Conservation (phyloP, 1,284 basidiomycete species). For the Fomitopsis schrenkii region DNA sequence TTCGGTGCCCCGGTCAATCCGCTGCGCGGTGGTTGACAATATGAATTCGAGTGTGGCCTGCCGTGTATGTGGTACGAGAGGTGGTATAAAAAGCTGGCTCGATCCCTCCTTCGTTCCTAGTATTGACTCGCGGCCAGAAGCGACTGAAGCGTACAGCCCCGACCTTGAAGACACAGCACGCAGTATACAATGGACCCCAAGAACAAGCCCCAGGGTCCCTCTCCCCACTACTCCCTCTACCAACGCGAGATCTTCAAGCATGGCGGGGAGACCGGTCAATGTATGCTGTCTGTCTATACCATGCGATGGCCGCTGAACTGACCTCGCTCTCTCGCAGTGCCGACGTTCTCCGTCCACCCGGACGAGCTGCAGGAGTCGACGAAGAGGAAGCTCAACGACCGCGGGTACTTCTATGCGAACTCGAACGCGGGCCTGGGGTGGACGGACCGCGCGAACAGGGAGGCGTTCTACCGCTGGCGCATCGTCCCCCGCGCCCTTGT, state of each 20-base stretch:
- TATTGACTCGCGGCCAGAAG: no score
- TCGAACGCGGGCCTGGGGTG: slow-evolving; percentile 55
- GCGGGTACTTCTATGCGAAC: slow-evolving; percentile 52
- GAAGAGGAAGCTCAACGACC: slow-evolving; percentile 46
- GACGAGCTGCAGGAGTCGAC: slow-evolving; percentile 47
- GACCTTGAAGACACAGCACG: no score
- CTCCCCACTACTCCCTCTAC: slow-evolving; percentile 54
- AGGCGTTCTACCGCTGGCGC: slow-evolving; percentile 47
- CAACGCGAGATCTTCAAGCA: slow-evolving; percentile 48
- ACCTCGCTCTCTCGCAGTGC: slow-evolving; percentile 18
- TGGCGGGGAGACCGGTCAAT: slow-evolving; percentile 35
- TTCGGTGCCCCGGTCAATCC: no score
- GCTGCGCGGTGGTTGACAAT: no score
- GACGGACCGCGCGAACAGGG: slow-evolving; percentile 52
- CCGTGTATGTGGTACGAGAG: no score
- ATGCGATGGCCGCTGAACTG: no score
- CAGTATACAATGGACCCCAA: slow-evolving; percentile 40
- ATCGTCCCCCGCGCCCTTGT: slow-evolving; percentile 59
- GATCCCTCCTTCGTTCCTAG: no score
- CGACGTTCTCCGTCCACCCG: slow-evolving; percentile 40
- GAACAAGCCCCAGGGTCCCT: slow-evolving; percentile 47
- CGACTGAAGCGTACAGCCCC: no score
- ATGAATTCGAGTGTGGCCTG: no score
- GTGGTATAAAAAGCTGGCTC: no score
- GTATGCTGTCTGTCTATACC: no score